These are phyloP conservation scores for Escallonia herrerae DNA, from an alignment of 129 eudicot genomes.

Conservation along the genomic window DNA sequence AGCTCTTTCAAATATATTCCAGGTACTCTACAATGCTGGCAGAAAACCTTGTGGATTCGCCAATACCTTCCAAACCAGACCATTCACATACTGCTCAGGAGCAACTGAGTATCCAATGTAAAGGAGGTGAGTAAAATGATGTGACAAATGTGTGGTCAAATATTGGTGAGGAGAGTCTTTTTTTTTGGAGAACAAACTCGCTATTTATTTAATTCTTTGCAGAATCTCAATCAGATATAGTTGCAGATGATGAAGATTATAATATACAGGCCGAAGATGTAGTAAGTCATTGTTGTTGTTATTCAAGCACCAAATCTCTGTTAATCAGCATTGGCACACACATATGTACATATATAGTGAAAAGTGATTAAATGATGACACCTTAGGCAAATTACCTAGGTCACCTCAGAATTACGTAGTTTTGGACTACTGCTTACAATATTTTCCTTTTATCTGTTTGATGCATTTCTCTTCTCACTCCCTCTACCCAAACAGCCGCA, in stretches of 20 bases:
- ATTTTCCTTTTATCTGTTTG: too few species aligned
- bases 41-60: constrained; percentile 74
- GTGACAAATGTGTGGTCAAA: constrained; percentile 18
- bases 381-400: too few species aligned
- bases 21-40: constrained; percentile 99
- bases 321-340: not conserved
- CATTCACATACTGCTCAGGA: constrained; percentile 28
- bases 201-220: constrained; percentile 13
- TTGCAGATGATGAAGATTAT: constrained; percentile 66
- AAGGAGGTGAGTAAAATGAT: constrained; percentile 31
- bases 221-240: constrained; percentile 53
- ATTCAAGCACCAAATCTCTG: not conserved
- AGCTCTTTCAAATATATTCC: constrained; percentile 5
- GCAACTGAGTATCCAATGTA: constrained; percentile 30
- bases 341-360: not conserved
- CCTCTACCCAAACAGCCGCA: too few species aligned
- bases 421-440: too few species aligned
- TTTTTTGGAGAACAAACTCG: not conserved
- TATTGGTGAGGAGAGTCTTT: constrained; percentile 28
- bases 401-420: too few species aligned
- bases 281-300: constrained; percentile 33
- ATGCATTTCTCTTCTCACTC: too few species aligned
- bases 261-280: constrained; percentile 49
- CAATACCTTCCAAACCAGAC: constrained; percentile 27
- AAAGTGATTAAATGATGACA: too few species aligned